These are phyloP conservation scores for Parachaetomium inaequale DNA, from an alignment of 495 filamentous ascomycete species.

Conservation along the genomic window DNA sequence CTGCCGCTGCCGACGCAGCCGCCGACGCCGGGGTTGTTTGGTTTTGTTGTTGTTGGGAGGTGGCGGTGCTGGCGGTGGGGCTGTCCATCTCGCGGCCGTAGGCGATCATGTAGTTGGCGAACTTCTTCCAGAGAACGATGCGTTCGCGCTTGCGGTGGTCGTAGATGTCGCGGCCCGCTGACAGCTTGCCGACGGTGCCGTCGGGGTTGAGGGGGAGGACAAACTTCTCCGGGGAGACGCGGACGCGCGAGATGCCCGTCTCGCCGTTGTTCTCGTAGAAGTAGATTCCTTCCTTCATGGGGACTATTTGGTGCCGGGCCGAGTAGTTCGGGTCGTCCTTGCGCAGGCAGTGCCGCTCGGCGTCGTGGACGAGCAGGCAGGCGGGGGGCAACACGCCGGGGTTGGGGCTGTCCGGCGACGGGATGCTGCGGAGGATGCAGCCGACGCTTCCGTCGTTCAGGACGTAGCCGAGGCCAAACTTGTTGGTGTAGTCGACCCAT, in stretches of 20 bases:
- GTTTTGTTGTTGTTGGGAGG: too few relatives aligned
- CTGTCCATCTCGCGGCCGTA: constrained; percentile 52
- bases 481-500: constrained; percentile 95
- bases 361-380: constrained; percentile 66
- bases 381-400: constrained; percentile 57
- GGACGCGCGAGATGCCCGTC: constrained; percentile 59
- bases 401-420: constrained; percentile 43
- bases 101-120: constrained; percentile 88
- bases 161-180: constrained; percentile 52
- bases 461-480: constrained; percentile 82
- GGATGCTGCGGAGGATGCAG: constrained; percentile 64
- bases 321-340: constrained; percentile 51
- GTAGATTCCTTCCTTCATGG: constrained; percentile 62
- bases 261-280: constrained; percentile 74
- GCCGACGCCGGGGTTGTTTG: too few relatives aligned
- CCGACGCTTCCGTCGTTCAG: constrained; percentile 80
- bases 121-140: constrained; percentile 81
- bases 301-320: constrained; percentile 62
- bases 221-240: constrained; percentile 59
- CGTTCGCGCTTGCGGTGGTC: constrained; percentile 69
- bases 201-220: constrained; percentile 50
- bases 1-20: constrained; percentile 10
- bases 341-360: constrained; percentile 55
- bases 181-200: constrained; percentile 51
- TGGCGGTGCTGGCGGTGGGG: constrained; percentile 20